Percentiles rank a stretch among this genome's conserved stretches.
These are phyloP conservation scores for Phytophthora foliorum DNA, from an alignment of 352 stramenopile genomes.

Conservation along the genomic window DNA sequence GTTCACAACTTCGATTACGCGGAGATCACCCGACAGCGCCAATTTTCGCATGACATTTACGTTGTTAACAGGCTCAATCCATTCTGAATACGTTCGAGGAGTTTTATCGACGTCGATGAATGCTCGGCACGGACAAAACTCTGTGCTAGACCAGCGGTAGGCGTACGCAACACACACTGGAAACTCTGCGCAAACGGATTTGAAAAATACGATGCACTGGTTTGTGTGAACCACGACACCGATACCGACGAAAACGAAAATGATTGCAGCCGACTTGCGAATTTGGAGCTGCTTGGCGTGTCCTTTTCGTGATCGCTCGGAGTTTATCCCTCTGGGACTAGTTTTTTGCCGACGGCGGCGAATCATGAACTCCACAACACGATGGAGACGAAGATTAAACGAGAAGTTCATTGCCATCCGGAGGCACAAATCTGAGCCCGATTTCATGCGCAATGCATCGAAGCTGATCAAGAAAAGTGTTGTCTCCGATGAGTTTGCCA, in stretches of 20 bases:
- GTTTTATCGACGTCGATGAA: conserved; percentile 39
- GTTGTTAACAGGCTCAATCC: conserved; percentile 13
- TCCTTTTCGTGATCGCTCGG: not conserved
- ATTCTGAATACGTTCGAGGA: conserved; percentile 25
- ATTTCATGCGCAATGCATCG: conserved; percentile 30
- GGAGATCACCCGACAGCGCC: conserved; percentile 20
- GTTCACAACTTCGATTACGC: conserved; percentile 37
- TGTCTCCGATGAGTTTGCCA: conserved; percentile 21
- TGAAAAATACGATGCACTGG: conserved; percentile 1
- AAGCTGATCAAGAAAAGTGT: conserved; percentile 33
- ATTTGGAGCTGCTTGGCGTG: not conserved
- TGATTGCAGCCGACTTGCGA: not conserved
- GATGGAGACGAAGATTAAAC: conserved; percentile 21
- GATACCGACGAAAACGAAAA: conserved; percentile 10
- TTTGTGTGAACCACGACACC: conserved; percentile 13
- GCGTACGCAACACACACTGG: conserved; percentile 14
- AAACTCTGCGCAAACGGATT: not conserved
- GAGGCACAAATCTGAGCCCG: conserved; percentile 10
- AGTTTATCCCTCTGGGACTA: not conserved
- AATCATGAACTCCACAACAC: conserved; percentile 23
- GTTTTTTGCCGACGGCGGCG: not conserved
- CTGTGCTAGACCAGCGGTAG: conserved; percentile 20
- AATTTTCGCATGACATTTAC: conserved; percentile 16
- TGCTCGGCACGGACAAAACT: conserved; percentile 43
- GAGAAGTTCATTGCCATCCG: conserved; percentile 30